These are phyloP conservation scores for Chrysoporthe austroafricana DNA, from an alignment of 2,329 filamentous ascomycete species.

Conservation along the genomic window DNA sequence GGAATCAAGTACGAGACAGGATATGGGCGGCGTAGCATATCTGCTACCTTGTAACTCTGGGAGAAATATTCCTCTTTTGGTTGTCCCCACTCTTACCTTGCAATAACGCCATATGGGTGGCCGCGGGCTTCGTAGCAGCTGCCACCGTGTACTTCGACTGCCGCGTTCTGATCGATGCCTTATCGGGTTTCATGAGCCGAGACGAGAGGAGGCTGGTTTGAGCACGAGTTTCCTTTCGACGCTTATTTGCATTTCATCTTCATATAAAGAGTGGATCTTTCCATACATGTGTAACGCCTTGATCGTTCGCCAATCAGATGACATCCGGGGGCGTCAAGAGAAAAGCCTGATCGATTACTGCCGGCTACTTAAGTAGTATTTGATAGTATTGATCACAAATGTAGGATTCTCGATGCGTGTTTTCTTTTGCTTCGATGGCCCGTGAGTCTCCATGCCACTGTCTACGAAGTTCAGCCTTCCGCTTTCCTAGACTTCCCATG, in stretches of 20 bases:
- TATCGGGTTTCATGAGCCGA: not conserved
- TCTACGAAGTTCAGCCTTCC: too few species aligned
- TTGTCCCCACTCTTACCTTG: not conserved
- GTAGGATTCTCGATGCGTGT: too few species aligned
- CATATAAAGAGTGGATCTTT: not conserved
- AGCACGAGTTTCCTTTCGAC: not conserved
- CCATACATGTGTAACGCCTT: not conserved
- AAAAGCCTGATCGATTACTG: too few species aligned
- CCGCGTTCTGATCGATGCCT: not conserved
- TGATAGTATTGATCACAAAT: too few species aligned
- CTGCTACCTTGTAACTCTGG: too few species aligned
- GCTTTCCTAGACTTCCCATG: too few species aligned
- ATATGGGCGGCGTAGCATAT: slow-evolving; percentile 16
- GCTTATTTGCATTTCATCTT: not conserved
- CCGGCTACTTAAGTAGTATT: too few species aligned
- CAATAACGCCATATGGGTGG: too few species aligned
- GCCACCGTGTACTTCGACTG: not conserved
- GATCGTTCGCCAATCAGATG: not conserved
- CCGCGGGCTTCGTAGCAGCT: not conserved
- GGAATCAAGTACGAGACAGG: slow-evolving; percentile 25
- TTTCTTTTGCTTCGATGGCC: too few species aligned
- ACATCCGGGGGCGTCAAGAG: too few species aligned
- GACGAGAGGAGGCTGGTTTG: not conserved
- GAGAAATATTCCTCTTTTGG: not conserved
- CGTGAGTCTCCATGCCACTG: too few species aligned